These are phyloP conservation scores for Populus ilicifolia DNA, from an alignment of 345 rosid genomes.

Conservation along the genomic window DNA sequence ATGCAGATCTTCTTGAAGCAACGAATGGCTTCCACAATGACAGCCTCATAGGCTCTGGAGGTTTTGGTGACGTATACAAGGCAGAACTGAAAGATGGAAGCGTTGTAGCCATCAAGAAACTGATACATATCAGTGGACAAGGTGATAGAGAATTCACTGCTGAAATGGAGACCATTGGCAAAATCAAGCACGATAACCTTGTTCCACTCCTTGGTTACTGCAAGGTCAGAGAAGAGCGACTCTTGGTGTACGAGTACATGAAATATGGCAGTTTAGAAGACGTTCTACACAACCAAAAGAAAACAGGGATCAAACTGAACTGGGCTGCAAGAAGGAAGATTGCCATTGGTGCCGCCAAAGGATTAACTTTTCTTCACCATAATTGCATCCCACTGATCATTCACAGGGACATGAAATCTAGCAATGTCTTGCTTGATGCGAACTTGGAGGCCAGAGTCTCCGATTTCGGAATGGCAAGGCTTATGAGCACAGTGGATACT, in stretches of 20 bases:
- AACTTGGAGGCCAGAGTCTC: conserved; percentile 90
- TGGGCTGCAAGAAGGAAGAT: conserved; percentile 82
- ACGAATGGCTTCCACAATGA: conserved; percentile 82
- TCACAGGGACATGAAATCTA: conserved; percentile 97
- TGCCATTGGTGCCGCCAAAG: conserved; percentile 88
- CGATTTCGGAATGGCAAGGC: conserved; percentile 96
- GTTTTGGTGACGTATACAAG: conserved; percentile 94
- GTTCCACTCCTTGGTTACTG: conserved; percentile 93
- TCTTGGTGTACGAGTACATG: conserved; percentile 94
- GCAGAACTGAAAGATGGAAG: conserved; percentile 85
- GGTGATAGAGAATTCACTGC: conserved; percentile 94
- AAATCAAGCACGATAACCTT: conserved; percentile 87
- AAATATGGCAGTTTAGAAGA: conserved; percentile 91
- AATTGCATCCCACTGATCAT: conserved; percentile 83
- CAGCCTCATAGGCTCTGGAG: conserved; percentile 88
- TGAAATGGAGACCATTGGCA: conserved; percentile 97
- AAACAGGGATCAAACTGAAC: conserved; percentile 61
- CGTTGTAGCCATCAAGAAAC: conserved; percentile 87
- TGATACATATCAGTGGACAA: conserved; percentile 89
- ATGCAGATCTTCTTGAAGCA: conserved; percentile 89
- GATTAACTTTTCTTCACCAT: conserved; percentile 87
- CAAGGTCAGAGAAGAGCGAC: conserved; percentile 87
- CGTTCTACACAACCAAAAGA: conserved; percentile 68
- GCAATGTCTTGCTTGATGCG: conserved; percentile 85
- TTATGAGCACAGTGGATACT: conserved; percentile 85